phyloP scores from a whole-genome alignment of 2,329 filamentous ascomycete species.

The Fusarium transvaalense region DNA sequence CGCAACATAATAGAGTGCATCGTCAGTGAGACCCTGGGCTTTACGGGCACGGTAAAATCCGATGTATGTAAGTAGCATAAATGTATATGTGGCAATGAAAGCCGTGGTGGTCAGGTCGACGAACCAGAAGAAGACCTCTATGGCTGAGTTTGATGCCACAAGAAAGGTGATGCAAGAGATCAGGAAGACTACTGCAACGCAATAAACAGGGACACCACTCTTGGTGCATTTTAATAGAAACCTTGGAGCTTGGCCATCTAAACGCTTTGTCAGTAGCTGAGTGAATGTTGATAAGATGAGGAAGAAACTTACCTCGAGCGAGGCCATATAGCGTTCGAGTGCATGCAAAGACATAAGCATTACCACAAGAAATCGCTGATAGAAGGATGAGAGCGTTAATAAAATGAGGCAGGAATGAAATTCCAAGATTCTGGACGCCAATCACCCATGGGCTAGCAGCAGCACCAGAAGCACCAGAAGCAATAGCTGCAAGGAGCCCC shows the following conservation, averaged over 20 bases:
- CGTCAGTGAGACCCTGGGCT: conserved; percentile 59
- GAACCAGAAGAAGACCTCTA: conserved; percentile 64
- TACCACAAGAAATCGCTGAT: conserved; percentile 56
- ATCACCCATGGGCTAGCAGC: conserved; percentile 72
- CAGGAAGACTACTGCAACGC: conserved; percentile 60
- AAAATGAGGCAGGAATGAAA: conserved; percentile 65
- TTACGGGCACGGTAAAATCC: conserved; percentile 62
- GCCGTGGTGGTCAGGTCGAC: conserved; percentile 66
- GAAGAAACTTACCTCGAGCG: conserved; percentile 44
- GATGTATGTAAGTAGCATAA: conserved; percentile 57
- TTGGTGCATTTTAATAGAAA: conserved; percentile 68
- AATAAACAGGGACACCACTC: conserved; percentile 69
- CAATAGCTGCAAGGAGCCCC: conserved; percentile 55
- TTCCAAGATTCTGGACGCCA: conserved; percentile 63
- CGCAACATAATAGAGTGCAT: conserved; percentile 63
- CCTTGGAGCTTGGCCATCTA: conserved; percentile 58
- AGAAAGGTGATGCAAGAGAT: conserved; percentile 65
- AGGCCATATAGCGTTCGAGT: conserved; percentile 62
- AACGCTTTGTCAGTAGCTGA: background rate
- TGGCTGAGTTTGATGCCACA: conserved; percentile 59
- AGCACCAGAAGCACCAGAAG: conserved; percentile 64
- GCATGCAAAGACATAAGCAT: conserved; percentile 61
- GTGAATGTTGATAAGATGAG: background rate
- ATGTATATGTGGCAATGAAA: conserved; percentile 67
- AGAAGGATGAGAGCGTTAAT: conserved; percentile 74